Percentiles rank a stretch among this genome's conserved stretches.
Conservation (phyloP, 495 filamentous ascomycete species). For the Geopyxis carbonaria region DNA sequence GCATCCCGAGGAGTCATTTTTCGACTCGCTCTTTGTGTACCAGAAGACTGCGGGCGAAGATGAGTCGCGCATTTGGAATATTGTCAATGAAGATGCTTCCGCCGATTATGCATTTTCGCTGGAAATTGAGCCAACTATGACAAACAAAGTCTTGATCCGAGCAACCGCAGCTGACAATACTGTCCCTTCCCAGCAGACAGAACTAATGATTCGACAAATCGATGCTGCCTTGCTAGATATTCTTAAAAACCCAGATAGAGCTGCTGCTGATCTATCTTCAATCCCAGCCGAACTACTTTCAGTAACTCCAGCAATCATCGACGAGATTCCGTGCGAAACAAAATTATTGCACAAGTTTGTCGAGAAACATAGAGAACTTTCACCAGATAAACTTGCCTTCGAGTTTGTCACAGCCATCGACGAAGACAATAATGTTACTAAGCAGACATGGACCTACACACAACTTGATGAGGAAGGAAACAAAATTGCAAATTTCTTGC, state of each 20-base stretch:
- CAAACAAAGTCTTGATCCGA: slow-evolving; percentile 35
- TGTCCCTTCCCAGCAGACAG: slow-evolving; percentile 45
- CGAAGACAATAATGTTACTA: slow-evolving; percentile 12
- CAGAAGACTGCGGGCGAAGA: slow-evolving; percentile 35
- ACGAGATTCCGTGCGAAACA: slow-evolving; percentile 29
- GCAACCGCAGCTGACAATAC: slow-evolving; percentile 44
- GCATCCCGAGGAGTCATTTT: slow-evolving; percentile 39
- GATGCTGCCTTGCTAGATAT: slow-evolving; percentile 37
- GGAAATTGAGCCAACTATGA: slow-evolving; percentile 42
- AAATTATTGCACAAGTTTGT: slow-evolving; percentile 47
- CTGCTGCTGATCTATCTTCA: slow-evolving; percentile 7
- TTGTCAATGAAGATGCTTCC: slow-evolving; percentile 37
- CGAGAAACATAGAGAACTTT: slow-evolving; percentile 29
- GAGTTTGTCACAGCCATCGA: slow-evolving; percentile 38
- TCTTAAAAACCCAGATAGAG: slow-evolving; percentile 26
- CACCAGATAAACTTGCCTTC: slow-evolving; percentile 37
- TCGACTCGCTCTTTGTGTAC: slow-evolving; percentile 67
- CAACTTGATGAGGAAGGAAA: slow-evolving; percentile 46
- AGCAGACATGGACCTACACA: slow-evolving; percentile 41
- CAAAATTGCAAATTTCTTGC: slow-evolving; percentile 39
- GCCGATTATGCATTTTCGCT: slow-evolving; percentile 54
- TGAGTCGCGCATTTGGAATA: slow-evolving; percentile 28
- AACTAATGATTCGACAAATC: slow-evolving; percentile 43
- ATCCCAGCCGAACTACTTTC: slow-evolving; percentile 32
- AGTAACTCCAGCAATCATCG: slow-evolving; percentile 34